Percentiles rank a stretch among this genome's conserved stretches.
These are phyloP conservation scores for Vicia faba DNA, from an alignment of 306 rosid species.

Conservation along the genomic window DNA sequence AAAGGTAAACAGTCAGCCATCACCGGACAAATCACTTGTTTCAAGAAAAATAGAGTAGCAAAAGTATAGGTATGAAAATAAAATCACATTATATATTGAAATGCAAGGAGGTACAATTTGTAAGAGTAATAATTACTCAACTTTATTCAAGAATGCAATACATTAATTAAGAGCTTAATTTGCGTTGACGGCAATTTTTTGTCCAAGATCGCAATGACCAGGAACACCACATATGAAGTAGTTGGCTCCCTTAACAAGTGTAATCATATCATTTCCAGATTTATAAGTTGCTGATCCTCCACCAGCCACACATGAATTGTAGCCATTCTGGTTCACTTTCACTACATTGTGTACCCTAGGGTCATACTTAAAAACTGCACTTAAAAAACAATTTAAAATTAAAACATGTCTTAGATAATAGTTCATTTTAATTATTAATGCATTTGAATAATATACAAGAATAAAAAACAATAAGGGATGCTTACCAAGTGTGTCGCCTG, in stretches of 20 bases:
- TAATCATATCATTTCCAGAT: neutral
- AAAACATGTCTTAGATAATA: no score
- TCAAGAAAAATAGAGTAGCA: no score
- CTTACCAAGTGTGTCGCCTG: neutral
- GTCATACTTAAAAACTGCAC: neutral
- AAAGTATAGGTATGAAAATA: no score
- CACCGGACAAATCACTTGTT: no score
- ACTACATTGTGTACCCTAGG: neutral
- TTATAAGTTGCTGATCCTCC: neutral
- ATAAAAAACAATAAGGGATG: no score
- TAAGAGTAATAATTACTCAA: neutral
- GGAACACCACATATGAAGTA: neutral
- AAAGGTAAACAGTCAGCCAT: no score
- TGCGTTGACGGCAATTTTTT: neutral
- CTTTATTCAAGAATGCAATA: neutral
- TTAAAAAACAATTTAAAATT: neutral
- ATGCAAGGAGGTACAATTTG: no score
- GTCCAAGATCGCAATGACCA: neutral
- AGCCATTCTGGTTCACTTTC: neutral
- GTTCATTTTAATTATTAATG: no score
- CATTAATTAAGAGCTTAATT: neutral
- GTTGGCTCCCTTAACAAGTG: neutral
- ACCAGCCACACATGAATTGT: neutral
- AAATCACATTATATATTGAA: no score
- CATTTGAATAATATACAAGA: no score